Evolutionary conservation across 495 filamentous ascomycete genomes (phyloP), one percentile per base, ranked within the genome.

Genomic region (Geoglossum glabrum): DNA sequence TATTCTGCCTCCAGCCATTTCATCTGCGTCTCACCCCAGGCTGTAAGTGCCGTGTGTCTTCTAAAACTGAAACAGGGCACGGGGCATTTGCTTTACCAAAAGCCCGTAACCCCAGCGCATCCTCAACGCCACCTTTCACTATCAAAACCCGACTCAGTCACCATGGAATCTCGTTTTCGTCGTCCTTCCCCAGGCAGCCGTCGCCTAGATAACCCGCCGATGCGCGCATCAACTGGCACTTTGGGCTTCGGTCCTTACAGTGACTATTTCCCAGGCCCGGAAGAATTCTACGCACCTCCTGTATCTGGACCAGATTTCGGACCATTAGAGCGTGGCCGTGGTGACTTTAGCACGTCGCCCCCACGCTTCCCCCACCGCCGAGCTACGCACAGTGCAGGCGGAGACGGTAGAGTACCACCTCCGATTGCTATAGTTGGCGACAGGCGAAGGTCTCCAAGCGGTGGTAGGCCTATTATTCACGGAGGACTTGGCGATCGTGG

Each of bases 181-280:
- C 67, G 65, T 31, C 63, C 67, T 59, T 74, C 73, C 28, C 71
- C 73, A 9, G 61, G 61, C 25, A 65, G 64, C 55, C 64, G 65
- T 38, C 68, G 71, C 56, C 38, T 71, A 59, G 59, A 64, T 23
- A 72, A 74, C 50, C 69, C n/a, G n/a, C n/a, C 73, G 15, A 68
- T 73, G 66, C 68, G 73, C 23, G 71, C 73, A 19, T 76, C 73
- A 15, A 76, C 73, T n/a, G 73, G 72, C 27, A 74, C 67, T 34
- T 66, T 76, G 36, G 67, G 67, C n/a, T 64, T 66, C 59, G 68
- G 73, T 46, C 64, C 67, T 46, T 61, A 69, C 34, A 60, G 61
- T 31, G 68, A 72, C 55, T 70, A 74, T 55, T 64, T 66, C 0
- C 68, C 73, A 10, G 49, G 49, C 19, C 25, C 49, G 5, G 30